Percentiles rank a stretch among this genome's conserved stretches.
Conservation (phyloP, 2,329 filamentous ascomycete genomes). For the Fusarium nanum region DNA sequence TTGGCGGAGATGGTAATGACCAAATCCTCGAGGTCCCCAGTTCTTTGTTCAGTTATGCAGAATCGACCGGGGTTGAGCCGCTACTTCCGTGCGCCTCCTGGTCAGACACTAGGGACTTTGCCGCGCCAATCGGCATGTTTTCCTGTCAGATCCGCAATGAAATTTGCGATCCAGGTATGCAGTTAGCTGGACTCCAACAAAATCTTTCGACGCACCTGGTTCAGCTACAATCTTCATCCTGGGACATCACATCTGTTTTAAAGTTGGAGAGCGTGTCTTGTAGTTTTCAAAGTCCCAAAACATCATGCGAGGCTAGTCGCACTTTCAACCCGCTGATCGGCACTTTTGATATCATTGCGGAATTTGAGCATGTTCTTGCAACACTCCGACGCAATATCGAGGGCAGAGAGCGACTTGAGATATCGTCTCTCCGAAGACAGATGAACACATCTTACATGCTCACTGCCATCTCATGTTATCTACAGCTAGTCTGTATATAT, state of each 20-base stretch:
- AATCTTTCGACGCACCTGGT: not conserved
- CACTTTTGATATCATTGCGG: not conserved
- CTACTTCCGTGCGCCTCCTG: not conserved
- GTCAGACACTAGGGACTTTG: not conserved
- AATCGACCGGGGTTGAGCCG: not conserved
- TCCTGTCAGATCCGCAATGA: not conserved
- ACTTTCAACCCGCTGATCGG: not conserved
- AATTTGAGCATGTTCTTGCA: not conserved
- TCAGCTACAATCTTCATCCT: not conserved
- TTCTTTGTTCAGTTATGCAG: not conserved
- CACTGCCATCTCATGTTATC: not conserved
- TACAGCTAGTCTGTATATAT: not conserved
- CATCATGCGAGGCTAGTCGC: not conserved
- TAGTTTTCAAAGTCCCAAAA: not conserved
- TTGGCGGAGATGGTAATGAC: not conserved
- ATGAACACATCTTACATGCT: not conserved
- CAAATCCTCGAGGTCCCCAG: not conserved
- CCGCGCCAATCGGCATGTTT: not conserved
- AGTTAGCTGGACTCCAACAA: not conserved
- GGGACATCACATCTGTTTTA: slow-evolving; percentile 4
- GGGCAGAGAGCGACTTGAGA: not conserved
- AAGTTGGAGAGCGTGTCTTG: not conserved
- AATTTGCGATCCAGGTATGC: not conserved
- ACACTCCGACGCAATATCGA: not conserved
- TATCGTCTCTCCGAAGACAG: not conserved